phyloP scores from a whole-genome alignment of 805 yeast genomes.

The Lachancea sp. region DNA sequence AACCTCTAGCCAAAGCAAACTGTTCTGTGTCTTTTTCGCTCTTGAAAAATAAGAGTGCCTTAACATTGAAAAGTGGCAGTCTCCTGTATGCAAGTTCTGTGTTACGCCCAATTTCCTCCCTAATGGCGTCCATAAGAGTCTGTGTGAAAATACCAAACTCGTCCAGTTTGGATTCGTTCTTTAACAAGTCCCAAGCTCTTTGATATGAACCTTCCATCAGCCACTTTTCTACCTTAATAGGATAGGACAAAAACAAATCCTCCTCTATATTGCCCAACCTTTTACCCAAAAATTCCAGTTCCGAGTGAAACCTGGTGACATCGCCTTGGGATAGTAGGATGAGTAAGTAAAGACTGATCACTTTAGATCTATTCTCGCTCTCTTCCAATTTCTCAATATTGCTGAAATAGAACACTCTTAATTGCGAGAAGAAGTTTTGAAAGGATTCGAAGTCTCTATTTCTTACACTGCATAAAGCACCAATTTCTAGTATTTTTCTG shows the following conservation, averaged over 20 bases:
- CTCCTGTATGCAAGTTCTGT: constrained; percentile 70
- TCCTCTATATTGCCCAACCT: constrained; percentile 43
- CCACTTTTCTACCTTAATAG: constrained; percentile 85
- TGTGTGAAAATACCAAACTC: constrained; percentile 77
- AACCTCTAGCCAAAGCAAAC: constrained; percentile 49
- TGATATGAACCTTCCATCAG: constrained; percentile 95
- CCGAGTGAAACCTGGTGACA: constrained; percentile 84
- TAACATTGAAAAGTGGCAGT: constrained; percentile 77
- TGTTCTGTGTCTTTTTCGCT: constrained; percentile 48
- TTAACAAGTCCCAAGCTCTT: constrained; percentile 74
- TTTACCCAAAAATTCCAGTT: constrained; percentile 65
- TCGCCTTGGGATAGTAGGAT: constrained; percentile 76
- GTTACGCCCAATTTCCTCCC: constrained; percentile 80
- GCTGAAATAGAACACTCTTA: constrained; percentile 66
- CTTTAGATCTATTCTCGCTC: constrained; percentile 61
- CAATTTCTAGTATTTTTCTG: constrained; percentile 79
- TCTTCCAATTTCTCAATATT: constrained; percentile 31
- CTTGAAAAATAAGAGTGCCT: constrained; percentile 65
- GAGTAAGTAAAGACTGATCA: constrained; percentile 70
- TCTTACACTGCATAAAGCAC: constrained; percentile 74
- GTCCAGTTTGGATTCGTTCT: constrained; percentile 39
- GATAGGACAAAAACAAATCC: constrained; percentile 71
- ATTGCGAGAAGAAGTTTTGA: constrained; percentile 63
- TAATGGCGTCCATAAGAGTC: constrained; percentile 68
- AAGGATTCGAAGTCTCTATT: constrained; percentile 56